Evolutionary conservation across 352 stramenopile species (phyloP), one percentile per base, ranked within the genome.

Genomic region (Phytophthora parvispora): DNA sequence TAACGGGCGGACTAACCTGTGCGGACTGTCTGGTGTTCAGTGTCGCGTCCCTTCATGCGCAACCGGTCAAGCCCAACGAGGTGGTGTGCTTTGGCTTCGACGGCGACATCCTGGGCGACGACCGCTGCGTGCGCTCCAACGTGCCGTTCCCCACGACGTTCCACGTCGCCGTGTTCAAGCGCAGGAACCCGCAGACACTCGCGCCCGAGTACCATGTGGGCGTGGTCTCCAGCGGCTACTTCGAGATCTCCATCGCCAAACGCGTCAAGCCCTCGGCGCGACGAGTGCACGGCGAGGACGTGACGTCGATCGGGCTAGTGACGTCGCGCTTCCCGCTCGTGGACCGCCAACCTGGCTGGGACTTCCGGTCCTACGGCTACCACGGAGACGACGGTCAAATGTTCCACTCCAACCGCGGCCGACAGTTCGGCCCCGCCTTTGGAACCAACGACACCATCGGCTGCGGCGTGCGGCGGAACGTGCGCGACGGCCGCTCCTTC

Each of bases 351-450:
- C 87, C 87, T 13, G 87, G 87, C 0, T 95, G 87, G 87, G 84
- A 89, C 29, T 60, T 64, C 18, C 24, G 78, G 4, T 95, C 87
- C 16, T 87, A 87, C 55, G 87, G 87, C 24, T 95, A 94, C 61
- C 87, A 95, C 53, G 87, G 87, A 22, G 87, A 95, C 55, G 86
- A 95, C 56, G 87, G 87, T 0, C 65, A 87, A 31, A 80, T 89
- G 28, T 95, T 91, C 64, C 73, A 88, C 58, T 76, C 67, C 15
- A 79, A 79, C 51, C 50, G 56, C 2, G 72, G 72, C 13, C 73
- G 67, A 20, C 68, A 75, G 25, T 80, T 77, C 27, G 73, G 73
- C 8, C 69, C 73, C 8, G 64, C 64, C 2, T 80, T 80, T 15
- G 60, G 69, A 16, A 58, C 52, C 27, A 72, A 59, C 47, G 69